phyloP scores from a whole-genome alignment of 2,329 filamentous ascomycete species.

The Calonectria pauciramosa region DNA sequence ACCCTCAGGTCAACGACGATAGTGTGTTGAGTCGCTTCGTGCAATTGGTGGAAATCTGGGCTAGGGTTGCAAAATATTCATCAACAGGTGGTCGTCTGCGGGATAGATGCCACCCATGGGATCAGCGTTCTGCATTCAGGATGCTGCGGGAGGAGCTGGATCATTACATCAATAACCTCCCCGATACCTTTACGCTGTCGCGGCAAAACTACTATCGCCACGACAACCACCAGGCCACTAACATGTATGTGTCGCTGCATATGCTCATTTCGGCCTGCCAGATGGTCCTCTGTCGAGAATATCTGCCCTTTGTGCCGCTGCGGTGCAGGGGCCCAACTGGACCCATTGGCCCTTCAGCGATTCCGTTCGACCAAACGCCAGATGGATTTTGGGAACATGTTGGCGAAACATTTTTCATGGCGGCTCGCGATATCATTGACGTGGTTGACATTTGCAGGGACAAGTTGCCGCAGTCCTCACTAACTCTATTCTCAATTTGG shows the following conservation, averaged over 20 bases:
- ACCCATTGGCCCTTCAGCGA: constrained; percentile 64
- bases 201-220: constrained; percentile 75
- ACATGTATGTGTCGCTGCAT: constrained; percentile 76
- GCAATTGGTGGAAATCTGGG: constrained; percentile 71
- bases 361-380: constrained; percentile 21
- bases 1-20: constrained; percentile 53
- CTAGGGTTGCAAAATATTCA: constrained; percentile 70
- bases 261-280: constrained; percentile 75
- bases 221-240: constrained; percentile 73
- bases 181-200: constrained; percentile 69
- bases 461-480: constrained; percentile 75
- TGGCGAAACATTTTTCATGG: constrained; percentile 73
- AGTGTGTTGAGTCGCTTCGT: constrained; percentile 67
- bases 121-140: constrained; percentile 66
- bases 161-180: constrained; percentile 57
- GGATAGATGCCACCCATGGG: constrained; percentile 71
- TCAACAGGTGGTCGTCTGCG: constrained; percentile 65
- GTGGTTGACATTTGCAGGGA: constrained; percentile 73
- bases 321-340: constrained; percentile 62
- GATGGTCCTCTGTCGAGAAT: constrained; percentile 62
- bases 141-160: constrained; percentile 65
- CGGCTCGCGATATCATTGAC: constrained; percentile 74
- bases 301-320: constrained; percentile 45
- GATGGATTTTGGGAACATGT: constrained; percentile 73
- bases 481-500: constrained; percentile 77